A percentile compares a stretch with the other conserved stretches of the same genome.
phyloP scores from a whole-genome alignment of 495 filamentous ascomycete genomes.

The Neurospora cerealis region DNA sequence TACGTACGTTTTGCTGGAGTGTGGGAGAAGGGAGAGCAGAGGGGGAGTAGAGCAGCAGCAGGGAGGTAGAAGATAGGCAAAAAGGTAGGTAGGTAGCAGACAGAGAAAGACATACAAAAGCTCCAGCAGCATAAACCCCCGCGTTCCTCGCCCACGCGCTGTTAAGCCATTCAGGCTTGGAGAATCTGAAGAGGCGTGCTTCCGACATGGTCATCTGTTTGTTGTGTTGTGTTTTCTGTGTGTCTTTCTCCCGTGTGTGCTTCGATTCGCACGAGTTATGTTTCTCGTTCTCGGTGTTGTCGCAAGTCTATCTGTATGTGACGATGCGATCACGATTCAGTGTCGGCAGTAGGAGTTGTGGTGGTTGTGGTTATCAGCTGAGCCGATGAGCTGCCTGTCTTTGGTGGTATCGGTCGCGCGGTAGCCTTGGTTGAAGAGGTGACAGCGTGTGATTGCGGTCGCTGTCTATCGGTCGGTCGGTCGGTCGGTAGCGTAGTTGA shows the following conservation, averaged over 20 bases:
- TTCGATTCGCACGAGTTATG: not conserved
- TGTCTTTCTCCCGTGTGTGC: not conserved
- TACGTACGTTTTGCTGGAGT: not conserved
- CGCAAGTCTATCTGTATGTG: not conserved
- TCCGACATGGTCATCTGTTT: constrained; percentile 35
- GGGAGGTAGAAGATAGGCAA: too few species aligned
- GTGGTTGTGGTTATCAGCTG: not conserved
- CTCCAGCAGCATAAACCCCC: constrained; percentile 80
- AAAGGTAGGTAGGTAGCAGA: not conserved
- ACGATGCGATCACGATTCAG: not conserved
- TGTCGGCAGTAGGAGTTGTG: not conserved
- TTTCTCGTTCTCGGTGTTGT: not conserved
- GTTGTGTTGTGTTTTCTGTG: not conserved
- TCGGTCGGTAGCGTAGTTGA: not conserved
- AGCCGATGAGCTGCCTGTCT: not conserved
- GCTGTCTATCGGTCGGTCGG: not conserved
- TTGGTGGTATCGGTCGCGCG: not conserved
- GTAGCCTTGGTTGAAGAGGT: not conserved
- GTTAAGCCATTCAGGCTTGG: constrained; percentile 82
- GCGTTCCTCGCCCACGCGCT: constrained; percentile 68
- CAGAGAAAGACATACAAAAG: constrained; percentile 53
- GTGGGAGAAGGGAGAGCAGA: too few species aligned
- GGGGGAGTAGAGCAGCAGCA: too few species aligned
- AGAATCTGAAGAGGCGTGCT: constrained; percentile 67
- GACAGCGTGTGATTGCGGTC: not conserved